Conservation (phyloP, 352 stramenopile species). For the Phytophthora chlamydospora region DNA sequence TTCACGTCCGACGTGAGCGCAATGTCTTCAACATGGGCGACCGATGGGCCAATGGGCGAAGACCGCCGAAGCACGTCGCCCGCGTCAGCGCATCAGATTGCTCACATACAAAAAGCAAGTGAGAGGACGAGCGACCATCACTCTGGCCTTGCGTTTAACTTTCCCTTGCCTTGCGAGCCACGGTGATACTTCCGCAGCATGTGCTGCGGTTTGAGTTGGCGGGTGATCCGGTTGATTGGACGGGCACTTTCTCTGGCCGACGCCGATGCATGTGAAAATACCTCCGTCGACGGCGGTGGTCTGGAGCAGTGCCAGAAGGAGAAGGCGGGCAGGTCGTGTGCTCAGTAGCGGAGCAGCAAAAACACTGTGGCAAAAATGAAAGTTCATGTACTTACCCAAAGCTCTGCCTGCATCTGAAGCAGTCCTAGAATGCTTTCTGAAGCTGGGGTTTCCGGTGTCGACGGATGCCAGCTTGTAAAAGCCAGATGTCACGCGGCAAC, state of each 20-base stretch:
- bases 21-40: constrained; percentile 26
- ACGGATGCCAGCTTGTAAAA: neutral
- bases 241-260: constrained; percentile 27
- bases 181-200: constrained; percentile 10
- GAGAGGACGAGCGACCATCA: constrained; percentile 16
- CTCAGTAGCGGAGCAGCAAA: neutral
- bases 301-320: neutral
- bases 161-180: constrained; percentile 22
- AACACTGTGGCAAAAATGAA: too few species aligned
- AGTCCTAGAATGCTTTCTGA: too few species aligned
- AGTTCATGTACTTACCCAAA: neutral
- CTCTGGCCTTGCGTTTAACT: constrained; percentile 27
- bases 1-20: constrained; percentile 10
- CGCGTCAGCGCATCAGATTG: constrained; percentile 16
- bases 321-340: neutral
- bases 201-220: constrained; percentile 2
- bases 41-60: constrained; percentile 6
- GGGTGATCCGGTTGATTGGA: constrained; percentile 38
- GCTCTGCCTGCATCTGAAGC: neutral
- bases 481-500: neutral
- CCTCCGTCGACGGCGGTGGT: neutral
- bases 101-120: constrained; percentile 15
- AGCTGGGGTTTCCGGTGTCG: neutral
- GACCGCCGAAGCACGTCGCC: constrained; percentile 8
- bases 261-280: constrained; percentile 16